Base-by-base conservation (phyloP, 495 filamentous ascomycete species). In the Penicillium odoratum region DNA sequence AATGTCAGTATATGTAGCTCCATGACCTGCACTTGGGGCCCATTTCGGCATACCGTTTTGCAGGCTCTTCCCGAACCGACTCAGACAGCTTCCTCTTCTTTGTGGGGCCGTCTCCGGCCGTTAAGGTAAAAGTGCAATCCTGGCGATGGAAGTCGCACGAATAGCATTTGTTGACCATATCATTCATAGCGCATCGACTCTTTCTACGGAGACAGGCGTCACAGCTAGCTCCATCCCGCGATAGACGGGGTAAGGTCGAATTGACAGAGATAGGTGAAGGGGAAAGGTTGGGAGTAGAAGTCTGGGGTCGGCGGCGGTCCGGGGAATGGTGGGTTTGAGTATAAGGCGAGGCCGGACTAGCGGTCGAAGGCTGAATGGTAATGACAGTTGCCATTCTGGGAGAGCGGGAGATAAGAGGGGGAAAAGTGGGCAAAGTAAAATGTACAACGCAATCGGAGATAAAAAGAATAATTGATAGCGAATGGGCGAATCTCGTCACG, bases 171-270 rank as follows among this genome's bases (percentile, higher is more conserved):
- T 78, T 78, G 58, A 75, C 74, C 62, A 74, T 70, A 55, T 81
- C 77, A 68, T 92, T 89, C 74, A 96, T 89, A 55, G 95, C 91
- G 76, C 94, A 98, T 65, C 92, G 88, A 64, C 86, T 91, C 72
- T 93, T 92, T 68, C 92, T 80, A 72, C 85, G 83, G 55, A 91
- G 80, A 74, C 94, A 98, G 43, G 89, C 87, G 78, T 93, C 90
- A 72, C 86, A 88, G 73, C 82, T 68, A 63, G 79, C 62, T 79
- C 81, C 73, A 81, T 81, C 62, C 72, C 76, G 72, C 16, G 63
- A 59, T 10, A 57, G 60, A 62, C 70, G 65, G 56, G 67, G 49
- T 43, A 70, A 49, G 47, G 68, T 58, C 3, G 70, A 71, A 40
- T 65, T 58, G 59, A 62, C 56, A 48, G 69, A 61, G 48, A 70